Evolutionary conservation across 805 yeast genomes (phyloP), one percentile per base, ranked within the genome.

Genomic region (Hanseniaspora guilliermondii): DNA sequence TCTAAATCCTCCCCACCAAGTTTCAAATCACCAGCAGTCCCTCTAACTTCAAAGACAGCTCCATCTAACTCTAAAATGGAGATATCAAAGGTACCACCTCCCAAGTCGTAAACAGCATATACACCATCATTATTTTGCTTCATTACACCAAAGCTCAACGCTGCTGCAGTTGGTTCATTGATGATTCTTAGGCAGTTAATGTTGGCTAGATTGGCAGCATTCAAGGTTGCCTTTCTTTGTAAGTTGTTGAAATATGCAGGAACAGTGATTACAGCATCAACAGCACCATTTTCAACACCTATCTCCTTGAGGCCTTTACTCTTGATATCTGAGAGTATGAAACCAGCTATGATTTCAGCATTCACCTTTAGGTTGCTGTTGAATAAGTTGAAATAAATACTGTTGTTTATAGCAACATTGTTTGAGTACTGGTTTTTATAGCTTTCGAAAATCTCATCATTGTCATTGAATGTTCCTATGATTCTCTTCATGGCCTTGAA

Each of bases 1-100:
- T 85, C 94, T 65, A 84, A 83, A 69, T 85, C 94, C 68, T 85
- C 91, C 57, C 94, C 94, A 61, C 94, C 94, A 60, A 85, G 73
- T 69, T 83, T 91, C 21, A 91, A 83, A 67, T 85, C 83, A 61
- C 94, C 94, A 65, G 84, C 83, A 35, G 94, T 85, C 47, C 91
- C 83, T 61, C 85, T 73, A 21, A 85, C 93, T 67, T 84, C 89
- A 65, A 85, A 84, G 14, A 85, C 86, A 58, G 88, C 87, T 60
- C 79, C 85, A 62, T 83, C 91, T 56, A 85, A 83, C 60, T 84
- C 87, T 59, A 85, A 70, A 56, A 85, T 74, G 16, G 91, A 83
- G 45, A 85, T 83, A 69, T 85, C 94, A 67, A 85, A 85, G 40
- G 93, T 85, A 57, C 93, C 93, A 57, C 93, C 93, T 60, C 93